These are phyloP conservation scores for Thalassiosira allenii DNA, from an alignment of 352 stramenopile species.

Conservation along the genomic window DNA sequence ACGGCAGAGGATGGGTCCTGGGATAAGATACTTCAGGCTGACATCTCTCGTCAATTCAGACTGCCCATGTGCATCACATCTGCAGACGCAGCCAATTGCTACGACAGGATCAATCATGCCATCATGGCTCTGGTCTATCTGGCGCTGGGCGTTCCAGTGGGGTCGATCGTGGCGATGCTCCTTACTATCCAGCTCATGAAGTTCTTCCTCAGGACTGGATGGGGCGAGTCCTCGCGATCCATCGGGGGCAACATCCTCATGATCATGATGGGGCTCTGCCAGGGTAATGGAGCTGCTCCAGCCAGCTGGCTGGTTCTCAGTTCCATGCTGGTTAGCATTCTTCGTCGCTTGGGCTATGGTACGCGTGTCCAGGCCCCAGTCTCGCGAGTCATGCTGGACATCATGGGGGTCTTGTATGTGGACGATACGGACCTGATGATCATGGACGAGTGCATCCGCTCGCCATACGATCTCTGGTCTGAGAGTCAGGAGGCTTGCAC, in stretches of 20 bases:
- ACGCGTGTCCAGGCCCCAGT: neutral
- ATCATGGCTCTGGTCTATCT: slow-evolving; percentile 6
- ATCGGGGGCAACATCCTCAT: neutral
- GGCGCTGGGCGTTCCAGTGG: neutral
- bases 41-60: slow-evolving; percentile 14
- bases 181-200: slow-evolving; percentile 16
- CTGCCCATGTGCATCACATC: slow-evolving; percentile 9
- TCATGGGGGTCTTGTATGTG: slow-evolving; percentile 9
- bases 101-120: slow-evolving; percentile 16
- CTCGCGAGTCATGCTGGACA: neutral
- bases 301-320: slow-evolving; percentile 11
- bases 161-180: neutral
- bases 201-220: slow-evolving; percentile 19
- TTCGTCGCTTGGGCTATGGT: slow-evolving; percentile 14
- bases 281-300: slow-evolving; percentile 24
- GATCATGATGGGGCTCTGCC: slow-evolving; percentile 7
- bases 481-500: neutral
- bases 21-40: neutral
- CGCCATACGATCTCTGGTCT: neutral
- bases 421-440: slow-evolving; percentile 24
- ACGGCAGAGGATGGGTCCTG: slow-evolving; percentile 21
- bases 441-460: neutral
- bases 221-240: slow-evolving; percentile 3
- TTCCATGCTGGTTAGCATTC: neutral
- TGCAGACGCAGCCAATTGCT: slow-evolving; percentile 38